Evolutionary conservation across 2,329 filamentous ascomycete species (phyloP), one percentile per base, ranked within the genome.

Genomic region (Cladosporium sp.): DNA sequence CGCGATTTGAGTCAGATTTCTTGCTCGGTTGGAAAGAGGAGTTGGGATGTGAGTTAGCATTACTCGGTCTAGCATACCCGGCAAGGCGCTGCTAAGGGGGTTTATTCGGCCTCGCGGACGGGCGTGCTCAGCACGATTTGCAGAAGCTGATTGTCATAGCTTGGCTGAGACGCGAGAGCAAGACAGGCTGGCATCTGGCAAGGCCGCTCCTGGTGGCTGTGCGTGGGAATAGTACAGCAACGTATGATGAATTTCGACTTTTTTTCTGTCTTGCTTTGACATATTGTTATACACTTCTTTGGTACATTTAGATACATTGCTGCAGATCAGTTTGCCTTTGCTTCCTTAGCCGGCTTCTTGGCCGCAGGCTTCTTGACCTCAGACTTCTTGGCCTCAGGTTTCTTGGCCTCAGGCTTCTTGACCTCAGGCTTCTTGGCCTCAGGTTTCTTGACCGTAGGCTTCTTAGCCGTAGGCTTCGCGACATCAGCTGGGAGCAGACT

Each of bases 121-220:
- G 22, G 5, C 22, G 22, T 7, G 22, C 4, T 5, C 22, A 28
- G 4, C 7, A 7, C 22, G 3, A 28, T 28, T 5, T 5, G n/a
- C 34, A 14, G 34, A 37, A 11, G 34, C 34, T 37, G n/a, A 9
- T 14, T 13, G 34, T 11, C 34, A 37, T 37, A 11, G 9, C n/a
- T 11, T 13, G 11, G n/a, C 10, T 13, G 34, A 11, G 9, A 11
- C 4, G 34, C 34, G 9, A 11, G 34, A 37, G 40, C 16, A 42
- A 22, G 40, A 28, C 46, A 0, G 43, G 14, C 38, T 56, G 46
- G 46, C 43, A 60, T 56, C 22, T 56, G 43, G 18, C 56, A 48
- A 46, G 63, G 56, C 48, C 63, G 61, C 3, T 59, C 56, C 22
- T 55, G 22, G 33, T 43, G 22, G 42, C 31, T 14, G 43, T 50